Evolutionary conservation across 306 rosid genomes (phyloP), one percentile per base, ranked within the genome.

Genomic region (Medicago lupulina): DNA sequence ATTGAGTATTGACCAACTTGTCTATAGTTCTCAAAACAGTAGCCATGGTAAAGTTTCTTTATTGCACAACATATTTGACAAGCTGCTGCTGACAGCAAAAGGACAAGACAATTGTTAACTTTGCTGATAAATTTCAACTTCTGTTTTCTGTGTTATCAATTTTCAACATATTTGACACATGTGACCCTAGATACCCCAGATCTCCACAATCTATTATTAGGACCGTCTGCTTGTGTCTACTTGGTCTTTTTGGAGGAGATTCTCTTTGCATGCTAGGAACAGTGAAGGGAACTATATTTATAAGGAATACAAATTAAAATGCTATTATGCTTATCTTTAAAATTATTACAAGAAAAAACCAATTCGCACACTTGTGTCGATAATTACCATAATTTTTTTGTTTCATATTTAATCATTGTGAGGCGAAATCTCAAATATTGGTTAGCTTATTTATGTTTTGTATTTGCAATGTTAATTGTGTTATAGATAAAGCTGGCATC

Each of bases 401-500:
- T 23, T 23, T 60, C 39, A 15, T 28, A 60, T 58, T 59, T 39
- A 25, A 25, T 51, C 78, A 38, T 8, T n/a, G 39, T 15, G 41
- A 54, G 47, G 19, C 23, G 10, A 77, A 70, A 40, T 61, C 70
- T 58, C 23, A 69, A 58, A 69, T 62, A 17, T 51, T 41, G 39
- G 77, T 70, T 75, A 14, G 77, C 73, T 77, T 75, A 50, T 53
- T 78, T 73, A 41, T 79, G 78, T 76, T 74, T 64, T 53, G 75
- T 62, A 80, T 49, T 60, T 40, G 60, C 73, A 68, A 80, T 25
- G 10, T 79, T 75, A 67, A 59, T 41, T 75, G 66, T 76, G 58
- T 21, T 88, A 96, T 88, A 96, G 99, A 92, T 90, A 75, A 96
- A 96, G 92, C 87, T 96, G 89, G 97, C 93, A 74, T 96, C 98